Base-by-base conservation (phyloP, 768 basidiomycete genomes). In the Naganishia antarctica region DNA sequence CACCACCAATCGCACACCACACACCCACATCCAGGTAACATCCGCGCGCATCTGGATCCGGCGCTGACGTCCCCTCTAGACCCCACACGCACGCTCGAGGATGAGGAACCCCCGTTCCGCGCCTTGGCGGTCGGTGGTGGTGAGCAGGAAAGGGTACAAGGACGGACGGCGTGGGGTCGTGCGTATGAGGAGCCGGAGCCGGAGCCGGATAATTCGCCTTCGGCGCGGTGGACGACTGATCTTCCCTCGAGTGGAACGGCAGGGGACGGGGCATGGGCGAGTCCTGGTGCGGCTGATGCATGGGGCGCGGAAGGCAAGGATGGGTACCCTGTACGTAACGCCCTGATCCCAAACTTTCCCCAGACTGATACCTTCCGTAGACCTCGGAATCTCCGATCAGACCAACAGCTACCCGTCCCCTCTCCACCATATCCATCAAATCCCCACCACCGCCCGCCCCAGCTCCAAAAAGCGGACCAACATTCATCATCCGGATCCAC, bases 401-500 rank as follows among this genome's bases (percentile, higher is more conserved):
- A 58, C 53, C 53, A 16, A 32, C 29, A 31, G 37, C 37, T 6
- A 9, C 31, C 6, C 43, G 62, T 41, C 34, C 62, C 46, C 25
- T 63, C 18, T 63, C 62, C 21, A 26, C 62, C 13, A 8, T 40
- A 5, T 63, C 62, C 37, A 50, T 43, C 21, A 46, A 49, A 53
- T 63, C 62, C 1, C 21, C 34, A 1, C 1, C 62, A 0, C 23
- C 41, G 15, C 53, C 15, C 8, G 7, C 47, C 47, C 6, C 32
- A 2, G 9, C 37, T 13, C n/a, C 53, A 40, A 37, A 37, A 15
- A 16, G 34, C 11, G 13, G n/a, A 25, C 88, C 89, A 23, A 80
- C 88, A 26, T 97, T 96, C 74, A 76, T 83, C 8, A 90, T 99
- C 68, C 84, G 88, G 0, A 91, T 99, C n/a, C 89, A 91, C 60